Percentiles rank a stretch among this genome's conserved stretches.
Evolutionary conservation across 2,329 filamentous ascomycete species (phyloP).

Genomic region (Pseudogymnoascus destructans): DNA sequence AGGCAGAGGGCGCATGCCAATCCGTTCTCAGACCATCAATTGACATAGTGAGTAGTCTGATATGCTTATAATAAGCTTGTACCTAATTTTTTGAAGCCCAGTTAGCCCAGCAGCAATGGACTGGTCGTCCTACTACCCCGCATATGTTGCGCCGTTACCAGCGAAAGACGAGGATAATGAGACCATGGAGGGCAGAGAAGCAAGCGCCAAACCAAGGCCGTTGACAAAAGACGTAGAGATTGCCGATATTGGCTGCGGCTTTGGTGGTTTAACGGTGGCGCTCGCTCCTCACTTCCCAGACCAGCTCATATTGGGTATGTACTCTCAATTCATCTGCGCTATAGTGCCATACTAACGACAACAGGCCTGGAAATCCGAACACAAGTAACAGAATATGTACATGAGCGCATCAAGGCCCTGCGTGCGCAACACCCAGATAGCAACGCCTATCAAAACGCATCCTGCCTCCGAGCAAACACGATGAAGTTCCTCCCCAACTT

Average conservation of each 20-base stretch:
- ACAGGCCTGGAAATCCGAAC: conserved; percentile 82
- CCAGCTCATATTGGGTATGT: conserved; percentile 65
- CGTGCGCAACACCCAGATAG: conserved; percentile 47
- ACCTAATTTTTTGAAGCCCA: conserved; percentile 43
- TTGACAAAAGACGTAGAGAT: conserved; percentile 68
- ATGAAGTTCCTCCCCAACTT: conserved; percentile 99
- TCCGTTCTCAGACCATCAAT: conserved; percentile 86
- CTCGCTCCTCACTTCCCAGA: conserved; percentile 71
- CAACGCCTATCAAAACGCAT: conserved; percentile 66
- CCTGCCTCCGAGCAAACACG: conserved; percentile 80
- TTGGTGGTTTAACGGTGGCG: conserved; percentile 80
- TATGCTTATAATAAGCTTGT: background rate
- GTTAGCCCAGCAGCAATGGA: conserved; percentile 72
- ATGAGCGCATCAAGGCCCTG: conserved; percentile 73
- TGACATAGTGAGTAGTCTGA: conserved; percentile 59
- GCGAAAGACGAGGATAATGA: conserved; percentile 23
- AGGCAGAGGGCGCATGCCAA: conserved; percentile 94
- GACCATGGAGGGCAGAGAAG: conserved; percentile 14
- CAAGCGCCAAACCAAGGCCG: conserved; percentile 21
- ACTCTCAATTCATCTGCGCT: background rate
- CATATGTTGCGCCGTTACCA: conserved; percentile 41
- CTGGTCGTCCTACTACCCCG: conserved; percentile 75
- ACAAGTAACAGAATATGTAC: conserved; percentile 81
- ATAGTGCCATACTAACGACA: conserved; percentile 12
- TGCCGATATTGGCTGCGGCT: conserved; percentile 94